phyloP scores from a whole-genome alignment of 2,329 filamentous ascomycete species.

The Fusarium staphyleae region DNA sequence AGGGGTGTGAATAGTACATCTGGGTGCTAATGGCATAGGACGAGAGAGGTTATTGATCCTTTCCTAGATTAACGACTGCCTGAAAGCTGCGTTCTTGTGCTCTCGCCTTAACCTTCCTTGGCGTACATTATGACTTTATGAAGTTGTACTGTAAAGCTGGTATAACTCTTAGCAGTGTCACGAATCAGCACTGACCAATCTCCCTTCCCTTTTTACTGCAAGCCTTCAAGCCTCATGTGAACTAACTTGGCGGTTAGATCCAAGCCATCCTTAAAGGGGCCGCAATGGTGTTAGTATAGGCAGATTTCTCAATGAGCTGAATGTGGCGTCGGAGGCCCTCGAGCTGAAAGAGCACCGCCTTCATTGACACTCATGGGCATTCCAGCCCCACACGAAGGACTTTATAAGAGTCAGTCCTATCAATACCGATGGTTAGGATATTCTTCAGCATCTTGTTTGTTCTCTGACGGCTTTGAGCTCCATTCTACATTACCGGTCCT shows the following conservation, averaged over 20 bases:
- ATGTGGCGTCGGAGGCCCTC: slow-evolving; percentile 32
- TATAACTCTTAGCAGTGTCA: too few relatives aligned
- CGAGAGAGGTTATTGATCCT: slow-evolving; percentile 25
- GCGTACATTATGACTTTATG: too few relatives aligned
- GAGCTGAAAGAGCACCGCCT: slow-evolving; percentile 31
- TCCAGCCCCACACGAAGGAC: slow-evolving; percentile 17
- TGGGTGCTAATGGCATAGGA: slow-evolving; percentile 36
- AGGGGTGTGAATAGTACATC: slow-evolving; percentile 19
- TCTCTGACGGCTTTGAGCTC: not conserved
- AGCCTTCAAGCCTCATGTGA: slow-evolving; percentile 7
- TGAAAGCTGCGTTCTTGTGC: slow-evolving; percentile 9
- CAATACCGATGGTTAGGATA: too few relatives aligned
- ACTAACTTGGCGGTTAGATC: not conserved
- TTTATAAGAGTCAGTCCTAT: slow-evolving; percentile 25
- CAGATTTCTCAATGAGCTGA: slow-evolving; percentile 15
- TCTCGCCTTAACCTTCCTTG: not conserved
- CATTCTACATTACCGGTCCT: not conserved
- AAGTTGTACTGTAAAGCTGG: too few relatives aligned
- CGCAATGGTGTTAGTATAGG: slow-evolving; percentile 13
- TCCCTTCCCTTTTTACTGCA: not conserved
- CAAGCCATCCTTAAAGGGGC: not conserved
- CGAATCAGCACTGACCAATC: too few relatives aligned
- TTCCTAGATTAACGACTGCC: slow-evolving; percentile 30
- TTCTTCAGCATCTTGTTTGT: not conserved
- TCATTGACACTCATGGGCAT: slow-evolving; percentile 4